Evolutionary conservation across 192 early-diverging fungal species (phyloP).

Genomic region (Umbelopsis sp.): DNA sequence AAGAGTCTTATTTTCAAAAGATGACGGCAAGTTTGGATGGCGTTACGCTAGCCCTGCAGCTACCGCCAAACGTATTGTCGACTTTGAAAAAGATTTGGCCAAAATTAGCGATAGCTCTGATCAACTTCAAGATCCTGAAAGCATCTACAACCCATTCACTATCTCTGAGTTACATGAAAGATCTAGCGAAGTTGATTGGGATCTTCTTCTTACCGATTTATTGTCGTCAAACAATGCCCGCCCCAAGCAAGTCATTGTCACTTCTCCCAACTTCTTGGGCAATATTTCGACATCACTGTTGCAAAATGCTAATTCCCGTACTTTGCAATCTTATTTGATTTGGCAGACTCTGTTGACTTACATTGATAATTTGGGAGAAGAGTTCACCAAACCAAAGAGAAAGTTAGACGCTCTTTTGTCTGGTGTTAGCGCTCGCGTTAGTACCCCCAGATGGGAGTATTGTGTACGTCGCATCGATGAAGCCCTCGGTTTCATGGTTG

Average conservation of each 20-base stretch:
- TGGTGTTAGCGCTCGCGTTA: slow-evolving; percentile 49
- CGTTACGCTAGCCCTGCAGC: slow-evolving; percentile 9
- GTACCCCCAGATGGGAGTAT: slow-evolving; percentile 52
- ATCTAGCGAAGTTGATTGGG: slow-evolving; percentile 44
- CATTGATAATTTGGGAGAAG: slow-evolving; percentile 40
- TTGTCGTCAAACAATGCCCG: slow-evolving; percentile 26
- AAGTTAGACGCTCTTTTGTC: slow-evolving; percentile 39
- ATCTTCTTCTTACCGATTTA: slow-evolving; percentile 34
- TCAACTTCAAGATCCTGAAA: slow-evolving; percentile 50
- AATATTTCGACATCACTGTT: slow-evolving; percentile 39
- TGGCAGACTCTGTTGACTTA: slow-evolving; percentile 51
- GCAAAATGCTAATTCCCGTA: slow-evolving; percentile 35
- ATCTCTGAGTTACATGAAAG: slow-evolving; percentile 36
- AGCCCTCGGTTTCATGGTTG: slow-evolving; percentile 42
- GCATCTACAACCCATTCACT: slow-evolving; percentile 52
- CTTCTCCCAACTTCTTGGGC: slow-evolving; percentile 35
- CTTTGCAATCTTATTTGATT: slow-evolving; percentile 53
- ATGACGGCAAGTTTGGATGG: slow-evolving; percentile 21
- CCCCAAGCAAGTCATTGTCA: slow-evolving; percentile 33
- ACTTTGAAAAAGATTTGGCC: slow-evolving; percentile 63
- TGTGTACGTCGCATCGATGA: slow-evolving; percentile 42
- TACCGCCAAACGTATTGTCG: slow-evolving; percentile 58
- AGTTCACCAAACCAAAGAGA: slow-evolving; percentile 42
- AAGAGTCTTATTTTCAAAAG: slow-evolving; percentile 28
- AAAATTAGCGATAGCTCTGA: slow-evolving; percentile 49